phyloP scores from a whole-genome alignment of 1,139 yeast genomes.

The Pichia sp. region DNA sequence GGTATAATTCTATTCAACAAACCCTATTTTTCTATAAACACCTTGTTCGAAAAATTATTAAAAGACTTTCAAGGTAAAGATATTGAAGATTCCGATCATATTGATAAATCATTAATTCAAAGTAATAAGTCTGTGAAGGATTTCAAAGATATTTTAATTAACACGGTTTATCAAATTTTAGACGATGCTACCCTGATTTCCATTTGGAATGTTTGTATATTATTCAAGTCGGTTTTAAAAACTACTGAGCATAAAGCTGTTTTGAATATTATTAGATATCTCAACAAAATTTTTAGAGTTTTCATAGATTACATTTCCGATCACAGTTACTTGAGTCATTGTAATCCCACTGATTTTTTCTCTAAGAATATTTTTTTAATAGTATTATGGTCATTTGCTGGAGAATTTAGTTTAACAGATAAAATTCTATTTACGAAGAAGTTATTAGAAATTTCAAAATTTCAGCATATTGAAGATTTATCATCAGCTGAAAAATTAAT shows the following conservation, averaged over 20 bases:
- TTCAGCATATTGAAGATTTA: slow-evolving; percentile 13
- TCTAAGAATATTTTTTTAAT: slow-evolving; percentile 39
- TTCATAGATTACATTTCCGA: slow-evolving; percentile 9
- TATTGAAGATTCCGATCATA: slow-evolving; percentile 25
- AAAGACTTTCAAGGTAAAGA: slow-evolving; percentile 12
- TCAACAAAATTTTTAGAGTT: slow-evolving; percentile 30
- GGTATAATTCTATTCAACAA: slow-evolving; percentile 76
- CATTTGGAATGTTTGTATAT: slow-evolving; percentile 21
- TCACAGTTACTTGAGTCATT: slow-evolving; percentile 16
- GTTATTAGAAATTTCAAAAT: slow-evolving; percentile 28
- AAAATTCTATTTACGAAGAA: slow-evolving; percentile 36
- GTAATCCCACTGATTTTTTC: slow-evolving; percentile 31
- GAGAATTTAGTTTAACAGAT: slow-evolving; percentile 43
- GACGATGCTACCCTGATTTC: slow-evolving; percentile 14
- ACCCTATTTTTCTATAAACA: slow-evolving; percentile 28
- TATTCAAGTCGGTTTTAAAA: neutral
- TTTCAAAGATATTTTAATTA: slow-evolving; percentile 6
- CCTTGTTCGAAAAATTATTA: slow-evolving; percentile 20
- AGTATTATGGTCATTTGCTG: slow-evolving; percentile 62
- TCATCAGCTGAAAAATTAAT: slow-evolving; percentile 21
- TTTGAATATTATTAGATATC: slow-evolving; percentile 2
- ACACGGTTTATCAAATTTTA: neutral
- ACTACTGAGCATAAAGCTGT: slow-evolving; percentile 1
- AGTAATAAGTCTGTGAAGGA: slow-evolving; percentile 11
- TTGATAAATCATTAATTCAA: slow-evolving; percentile 13